Evolutionary conservation across 2,329 filamentous ascomycete species (phyloP), one percentile per base, ranked within the genome.

Genomic region (Xylaria sp.): DNA sequence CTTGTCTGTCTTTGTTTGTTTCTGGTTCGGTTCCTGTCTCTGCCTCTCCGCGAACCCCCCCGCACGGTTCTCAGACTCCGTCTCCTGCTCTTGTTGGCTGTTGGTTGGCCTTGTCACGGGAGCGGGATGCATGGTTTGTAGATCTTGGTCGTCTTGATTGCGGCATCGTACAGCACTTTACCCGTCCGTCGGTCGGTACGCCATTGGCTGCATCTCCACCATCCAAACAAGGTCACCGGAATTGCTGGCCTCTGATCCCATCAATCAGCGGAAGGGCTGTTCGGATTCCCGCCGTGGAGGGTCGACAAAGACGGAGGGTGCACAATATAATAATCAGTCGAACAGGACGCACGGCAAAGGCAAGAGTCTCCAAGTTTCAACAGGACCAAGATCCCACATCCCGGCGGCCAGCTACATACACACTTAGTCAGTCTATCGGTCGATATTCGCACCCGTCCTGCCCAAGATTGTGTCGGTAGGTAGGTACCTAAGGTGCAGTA

Each of bases 91-190:
- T 63, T 65, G 59, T 63, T 62, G 58, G 58, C 30, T 56, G 48
- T 25, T 34, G 32, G 36, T 43, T 43, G 53, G 39, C 18, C 63
- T 57, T 53, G 48, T 20, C 36, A 59, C 41, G 55, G 41, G 58
- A 59, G 55, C 63, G 50, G 63, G 63, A 66, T 66, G 63, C 66
- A 68, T 32, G 58, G 60, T 56, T 52, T 50, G 58, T 63, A 63
- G 58, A 57, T 46, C 39, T 32, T 36, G 59, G 66, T 48, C 45
- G n/a, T 58, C 53, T 60, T 52, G 52, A 23, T 56, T 52, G 41
- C 66, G 66, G 63, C 66, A 62, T 65, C 66, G 48, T 46, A 65
- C 57, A 53, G 34, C 57, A 63, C 52, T 50, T 68, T 68, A 70
- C 45, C 64, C 60, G 63, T 60, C 23, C 36, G 57, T 41, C 61